Evolutionary conservation across 768 basidiomycete species (phyloP), one percentile per base, ranked within the genome.

Genomic region (Lactarius hengduanensis): DNA sequence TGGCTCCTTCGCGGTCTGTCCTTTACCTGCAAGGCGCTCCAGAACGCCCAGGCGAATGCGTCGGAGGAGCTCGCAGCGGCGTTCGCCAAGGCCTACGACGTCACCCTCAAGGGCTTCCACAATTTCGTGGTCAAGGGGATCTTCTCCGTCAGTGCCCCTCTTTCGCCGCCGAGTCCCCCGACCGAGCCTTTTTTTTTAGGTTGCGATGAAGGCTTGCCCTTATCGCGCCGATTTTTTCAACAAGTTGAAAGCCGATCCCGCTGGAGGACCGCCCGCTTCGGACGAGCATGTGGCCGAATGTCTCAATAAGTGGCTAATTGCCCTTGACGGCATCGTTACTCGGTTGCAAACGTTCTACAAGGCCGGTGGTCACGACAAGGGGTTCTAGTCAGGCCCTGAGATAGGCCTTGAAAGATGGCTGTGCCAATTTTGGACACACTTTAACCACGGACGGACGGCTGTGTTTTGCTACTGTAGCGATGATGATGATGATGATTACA

Each of bases 1-100:
- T 99, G 97, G 97, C 84, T 99, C 58, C 83, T 95, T 57, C 87
- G 95, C 36, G 97, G 94, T 3, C 84, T 96, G 61, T 84, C 86
- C 34, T 99, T 99, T 81, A 99, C 96, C 40, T 86, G 88, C 77
- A 81, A 84, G 64, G 91, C 91, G 0, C 84, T 99, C 30, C 83
- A 90, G 69, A 79, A 82, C 55, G 84, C 89, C 0, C 90, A 94
- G 72, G 81, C 78, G 4, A 84, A 96, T 76, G 80, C 84, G 55
- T 73, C 74, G 1, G 63, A 80, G 57, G 91, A 94, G 74, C 85
- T 99, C 16, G 72, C 85, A 2, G 78, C 70, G 0, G 90, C 90
- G 22, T 99, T 99, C 77, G 86, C 79, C 34, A 86, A 86, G 55
- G 84, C 91, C 0, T 99, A 99, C 75, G 89, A 88, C 26, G 81